Evolutionary conservation across 2,329 filamentous ascomycete species (phyloP).

Genomic region (Apiospora koreana): DNA sequence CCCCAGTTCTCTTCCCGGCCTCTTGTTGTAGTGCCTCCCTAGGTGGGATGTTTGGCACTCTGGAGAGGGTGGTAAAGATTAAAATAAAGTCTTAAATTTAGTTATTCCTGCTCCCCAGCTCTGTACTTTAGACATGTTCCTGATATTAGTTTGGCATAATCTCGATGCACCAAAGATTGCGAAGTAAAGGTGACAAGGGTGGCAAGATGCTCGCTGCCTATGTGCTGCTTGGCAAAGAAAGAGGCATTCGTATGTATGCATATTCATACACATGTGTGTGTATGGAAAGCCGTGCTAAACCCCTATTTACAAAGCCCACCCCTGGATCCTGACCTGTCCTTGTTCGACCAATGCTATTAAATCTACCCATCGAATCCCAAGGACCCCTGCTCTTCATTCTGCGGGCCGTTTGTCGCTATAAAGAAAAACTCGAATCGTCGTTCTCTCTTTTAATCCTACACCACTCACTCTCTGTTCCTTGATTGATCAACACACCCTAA

Average conservation of each 20-base stretch:
- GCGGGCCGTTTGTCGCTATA: not conserved
- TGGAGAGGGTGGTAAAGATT: not conserved
- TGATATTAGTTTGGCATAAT: not conserved
- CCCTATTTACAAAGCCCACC: not conserved
- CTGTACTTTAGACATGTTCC: not conserved
- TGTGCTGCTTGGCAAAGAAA: not conserved
- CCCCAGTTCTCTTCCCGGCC: not conserved
- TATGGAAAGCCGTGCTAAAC: not conserved
- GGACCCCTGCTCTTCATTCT: not conserved
- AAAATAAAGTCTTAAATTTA: not conserved
- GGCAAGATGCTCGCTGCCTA: not conserved
- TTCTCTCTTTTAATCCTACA: conserved; percentile 1
- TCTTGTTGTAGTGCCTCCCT: conserved; percentile 1
- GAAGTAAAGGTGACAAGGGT: not conserved
- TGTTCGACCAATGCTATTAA: not conserved
- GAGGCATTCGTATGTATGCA: not conserved
- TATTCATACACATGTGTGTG: not conserved
- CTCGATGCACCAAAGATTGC: not conserved
- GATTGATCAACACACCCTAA: conserved; percentile 61
- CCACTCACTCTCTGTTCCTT: not conserved
- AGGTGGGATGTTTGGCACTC: not conserved
- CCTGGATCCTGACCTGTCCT: not conserved
- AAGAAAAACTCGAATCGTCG: not conserved
- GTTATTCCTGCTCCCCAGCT: not conserved
- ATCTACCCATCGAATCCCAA: not conserved